Base-by-base conservation (phyloP, 768 basidiomycete genomes). In the Pholiota microspora region DNA sequence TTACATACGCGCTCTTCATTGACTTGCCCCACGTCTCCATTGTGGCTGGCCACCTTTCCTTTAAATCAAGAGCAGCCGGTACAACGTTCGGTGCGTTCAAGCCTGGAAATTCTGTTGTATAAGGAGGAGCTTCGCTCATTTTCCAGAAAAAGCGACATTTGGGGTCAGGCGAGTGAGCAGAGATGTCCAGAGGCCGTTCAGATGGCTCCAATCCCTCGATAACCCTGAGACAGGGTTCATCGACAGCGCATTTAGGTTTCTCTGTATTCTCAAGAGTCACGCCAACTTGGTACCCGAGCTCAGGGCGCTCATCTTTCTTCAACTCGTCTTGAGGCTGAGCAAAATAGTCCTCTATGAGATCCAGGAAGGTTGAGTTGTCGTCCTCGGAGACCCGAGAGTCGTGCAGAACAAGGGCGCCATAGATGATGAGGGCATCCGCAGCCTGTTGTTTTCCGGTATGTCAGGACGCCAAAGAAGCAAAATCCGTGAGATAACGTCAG, bases 241-340 rank as follows among this genome's bases (percentile, higher is more conserved):
- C 82, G 8, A 83, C 85, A 3, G 91, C 89, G 67, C 91, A 93
- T 67, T 84, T 90, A 32, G 89, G 88, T 63, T 92, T 93, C 73
- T 97, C 95, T 2, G 94, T 98, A 69, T 95, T 94, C 72, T 95
- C 93, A n/a, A 96, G 83, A 4, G 94, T 97, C 4, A 94, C 93
- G 2, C 95, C 94, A 36, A 93, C 86, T 71, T 98, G 95, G 69
- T 93, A 98, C 52, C 89, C 85, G 9, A 92, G 73, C 60, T 97
- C 92, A 0, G 92, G 92, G 15, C 85, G 82, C 66, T 92, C 86
- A 58, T 98, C 95, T 59, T 81, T 76, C 74, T 79, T 76, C 53
- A 98, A 74, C 0, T 74, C 76, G 2, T 72, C 71, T 29, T 76
- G 65, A 0, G 86, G 79, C 67, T 94, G 94, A 6, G 79, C 77